Base-by-base conservation (phyloP, 2,329 filamentous ascomycete species). In the Thermoascus crustaceus region DNA sequence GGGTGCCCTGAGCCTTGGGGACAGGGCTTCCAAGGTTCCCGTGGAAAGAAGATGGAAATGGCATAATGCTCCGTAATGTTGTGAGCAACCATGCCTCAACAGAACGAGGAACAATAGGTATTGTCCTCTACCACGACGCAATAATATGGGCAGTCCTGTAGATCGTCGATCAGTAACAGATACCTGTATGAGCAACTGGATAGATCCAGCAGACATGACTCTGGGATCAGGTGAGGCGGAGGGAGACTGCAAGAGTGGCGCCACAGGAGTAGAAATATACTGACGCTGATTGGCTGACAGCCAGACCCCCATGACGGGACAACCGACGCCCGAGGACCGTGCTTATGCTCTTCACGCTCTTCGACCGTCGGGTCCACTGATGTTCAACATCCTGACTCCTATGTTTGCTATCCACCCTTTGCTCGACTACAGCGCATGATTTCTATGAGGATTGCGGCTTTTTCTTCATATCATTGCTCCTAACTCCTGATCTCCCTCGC, bases 181-280 rank as follows among this genome's bases (percentile, higher is more conserved):
- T n/a, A n/a, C n/a, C n/a, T n/a, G n/a, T n/a, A n/a, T n/a, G n/a
- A n/a, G n/a, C n/a, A n/a, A n/a, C n/a, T n/a, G n/a, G n/a, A n/a
- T 13, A 26, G 24, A 13, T 10, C 7, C 7, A 7, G 4, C 24
- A 11, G 11, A 16, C 13, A 16, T 29, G 7, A 14, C 14, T 16
- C 18, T 16, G 30, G n/a, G 14, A 11, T 11, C 17, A 10, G 18
- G 17, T 23, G 35, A 10, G 11, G 9, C 7, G 10, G 5, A 7
- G 25, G 14, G 38, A 37, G 23, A n/a, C n/a, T n/a, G n/a, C n/a
- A n/a, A n/a, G n/a, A 45, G 45, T 58, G 52, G 52, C 49, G 50
- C 52, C 55, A 57, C 50, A 39, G 53, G 56, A 47, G 50, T 61
- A 57, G 57, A 63, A 64, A 64, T 53, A 47, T 43, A 39, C 56